phyloP scores from a whole-genome alignment of 2,329 filamentous ascomycete species.

The Cladosporium phlei region DNA sequence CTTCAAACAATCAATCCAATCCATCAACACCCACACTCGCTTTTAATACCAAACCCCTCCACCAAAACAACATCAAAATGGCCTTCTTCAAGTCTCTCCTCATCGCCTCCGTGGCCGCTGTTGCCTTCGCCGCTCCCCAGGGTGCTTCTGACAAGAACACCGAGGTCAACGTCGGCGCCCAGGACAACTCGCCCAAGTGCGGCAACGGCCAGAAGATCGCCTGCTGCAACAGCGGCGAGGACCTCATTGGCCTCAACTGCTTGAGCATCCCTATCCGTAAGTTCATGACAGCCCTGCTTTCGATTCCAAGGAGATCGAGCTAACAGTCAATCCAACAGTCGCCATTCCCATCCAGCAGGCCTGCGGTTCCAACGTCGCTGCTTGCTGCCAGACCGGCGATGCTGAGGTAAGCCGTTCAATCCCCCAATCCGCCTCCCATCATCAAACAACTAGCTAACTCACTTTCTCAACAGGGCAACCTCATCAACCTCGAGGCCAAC shows the following conservation, averaged over 20 bases:
- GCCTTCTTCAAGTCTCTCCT: conserved; percentile 11
- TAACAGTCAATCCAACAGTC: neutral
- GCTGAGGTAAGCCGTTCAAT: neutral
- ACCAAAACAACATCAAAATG: conserved; percentile 7
- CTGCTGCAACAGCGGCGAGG: conserved; percentile 12
- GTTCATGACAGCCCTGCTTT: neutral
- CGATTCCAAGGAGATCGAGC: neutral
- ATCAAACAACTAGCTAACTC: neutral
- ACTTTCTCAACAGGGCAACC: conserved; percentile 3
- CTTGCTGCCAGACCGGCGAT: conserved; percentile 7
- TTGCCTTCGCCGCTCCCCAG: conserved; percentile 4
- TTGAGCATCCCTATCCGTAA: conserved; percentile 6
- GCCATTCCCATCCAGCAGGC: conserved; percentile 6
- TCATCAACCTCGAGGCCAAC: conserved; percentile 14
- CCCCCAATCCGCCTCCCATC: neutral
- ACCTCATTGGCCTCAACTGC: conserved; percentile 11
- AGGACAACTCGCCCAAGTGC: neutral
- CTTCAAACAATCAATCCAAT: conserved; percentile 8
- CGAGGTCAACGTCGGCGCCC: neutral
- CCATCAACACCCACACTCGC: conserved; percentile 1
- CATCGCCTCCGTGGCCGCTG: conserved; percentile 10
- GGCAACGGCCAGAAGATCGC: conserved; percentile 12
- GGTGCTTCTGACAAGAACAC: conserved; percentile 2
- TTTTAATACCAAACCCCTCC: conserved; percentile 1
- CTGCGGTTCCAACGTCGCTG: conserved; percentile 10